A percentile compares a stretch with the other conserved stretches of the same genome.
These are phyloP conservation scores for Amanita jacksonii DNA, from an alignment of 768 basidiomycete genomes.

Conservation along the genomic window DNA sequence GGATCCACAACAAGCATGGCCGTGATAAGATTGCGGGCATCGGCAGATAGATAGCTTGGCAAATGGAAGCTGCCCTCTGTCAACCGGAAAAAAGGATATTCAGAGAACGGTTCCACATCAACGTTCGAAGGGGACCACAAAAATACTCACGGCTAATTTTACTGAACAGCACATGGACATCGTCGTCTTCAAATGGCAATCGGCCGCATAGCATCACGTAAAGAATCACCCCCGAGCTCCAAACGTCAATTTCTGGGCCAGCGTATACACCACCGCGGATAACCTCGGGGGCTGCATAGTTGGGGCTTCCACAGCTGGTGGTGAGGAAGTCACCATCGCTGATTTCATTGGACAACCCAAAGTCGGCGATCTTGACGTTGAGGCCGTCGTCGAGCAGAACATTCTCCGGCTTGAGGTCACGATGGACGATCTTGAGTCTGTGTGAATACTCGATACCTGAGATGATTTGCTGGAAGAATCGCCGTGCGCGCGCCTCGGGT, in stretches of 20 bases:
- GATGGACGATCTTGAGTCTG: constrained; percentile 92
- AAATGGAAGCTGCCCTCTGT: constrained; percentile 85
- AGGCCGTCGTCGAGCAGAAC: constrained; percentile 76
- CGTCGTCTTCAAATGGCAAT: constrained; percentile 95
- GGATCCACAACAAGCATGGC: constrained; percentile 93
- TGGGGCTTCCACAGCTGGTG: constrained; percentile 96
- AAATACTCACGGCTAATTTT: constrained; percentile 76
- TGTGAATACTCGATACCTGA: constrained; percentile 97
- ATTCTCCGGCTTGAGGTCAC: constrained; percentile 97
- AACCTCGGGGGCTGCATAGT: constrained; percentile 98
- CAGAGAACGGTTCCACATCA: constrained; percentile 7
- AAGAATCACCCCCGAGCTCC: constrained; percentile 98
- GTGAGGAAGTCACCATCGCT: constrained; percentile 94
- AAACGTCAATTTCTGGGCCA: constrained; percentile 97
- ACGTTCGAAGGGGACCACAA: background rate
- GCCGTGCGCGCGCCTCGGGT: constrained; percentile 76
- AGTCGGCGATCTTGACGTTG: constrained; percentile 98
- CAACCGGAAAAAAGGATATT: background rate
- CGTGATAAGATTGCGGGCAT: constrained; percentile 71
- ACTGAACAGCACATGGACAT: constrained; percentile 85
- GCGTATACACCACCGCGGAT: constrained; percentile 93
- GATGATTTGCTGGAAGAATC: constrained; percentile 98
- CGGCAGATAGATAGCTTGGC: constrained; percentile 69
- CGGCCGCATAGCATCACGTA: constrained; percentile 96
- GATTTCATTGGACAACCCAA: constrained; percentile 93